These are phyloP conservation scores for Arabidopsis suecica DNA, from an alignment of 345 rosid genomes.

Conservation along the genomic window DNA sequence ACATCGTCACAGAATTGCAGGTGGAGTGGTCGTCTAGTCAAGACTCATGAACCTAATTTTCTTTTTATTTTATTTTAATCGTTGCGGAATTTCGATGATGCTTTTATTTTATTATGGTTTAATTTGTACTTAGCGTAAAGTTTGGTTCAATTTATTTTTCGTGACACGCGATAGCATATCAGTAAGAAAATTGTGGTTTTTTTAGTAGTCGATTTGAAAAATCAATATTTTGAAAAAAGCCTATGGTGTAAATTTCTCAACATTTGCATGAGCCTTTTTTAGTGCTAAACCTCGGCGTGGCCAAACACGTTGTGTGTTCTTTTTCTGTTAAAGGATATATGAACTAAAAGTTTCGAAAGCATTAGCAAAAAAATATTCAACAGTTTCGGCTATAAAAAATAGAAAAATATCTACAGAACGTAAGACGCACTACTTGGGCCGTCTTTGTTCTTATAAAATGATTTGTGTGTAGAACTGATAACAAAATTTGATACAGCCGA, in stretches of 20 bases:
- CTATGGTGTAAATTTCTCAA: constrained; percentile 32
- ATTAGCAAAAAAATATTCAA: constrained; percentile 28
- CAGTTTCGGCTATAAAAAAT: constrained; percentile 32
- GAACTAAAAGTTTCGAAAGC: not conserved
- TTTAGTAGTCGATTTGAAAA: not conserved
- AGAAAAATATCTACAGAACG: constrained; percentile 14
- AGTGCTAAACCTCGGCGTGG: constrained; percentile 39
- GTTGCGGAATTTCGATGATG: constrained; percentile 20
- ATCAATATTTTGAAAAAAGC: not conserved
- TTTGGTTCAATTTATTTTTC: constrained; percentile 15
- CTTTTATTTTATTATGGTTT: constrained; percentile 4
- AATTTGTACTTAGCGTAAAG: constrained; percentile 28
- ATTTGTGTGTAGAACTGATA: constrained; percentile 15
- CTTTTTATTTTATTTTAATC: not conserved
- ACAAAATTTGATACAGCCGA: constrained; percentile 12
- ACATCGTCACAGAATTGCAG: constrained; percentile 36
- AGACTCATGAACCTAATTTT: constrained; percentile 31
- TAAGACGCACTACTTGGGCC: constrained; percentile 38
- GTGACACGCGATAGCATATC: constrained; percentile 4
- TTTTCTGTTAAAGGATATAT: constrained; percentile 8
- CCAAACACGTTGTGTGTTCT: constrained; percentile 27
- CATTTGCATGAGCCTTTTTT: constrained; percentile 18
- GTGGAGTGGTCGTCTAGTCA: constrained; percentile 40
- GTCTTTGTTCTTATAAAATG: constrained; percentile 11
- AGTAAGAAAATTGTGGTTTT: not conserved